Evolutionary conservation across 2,329 filamentous ascomycete genomes (phyloP).

Genomic region (Cordyceps farinosa): DNA sequence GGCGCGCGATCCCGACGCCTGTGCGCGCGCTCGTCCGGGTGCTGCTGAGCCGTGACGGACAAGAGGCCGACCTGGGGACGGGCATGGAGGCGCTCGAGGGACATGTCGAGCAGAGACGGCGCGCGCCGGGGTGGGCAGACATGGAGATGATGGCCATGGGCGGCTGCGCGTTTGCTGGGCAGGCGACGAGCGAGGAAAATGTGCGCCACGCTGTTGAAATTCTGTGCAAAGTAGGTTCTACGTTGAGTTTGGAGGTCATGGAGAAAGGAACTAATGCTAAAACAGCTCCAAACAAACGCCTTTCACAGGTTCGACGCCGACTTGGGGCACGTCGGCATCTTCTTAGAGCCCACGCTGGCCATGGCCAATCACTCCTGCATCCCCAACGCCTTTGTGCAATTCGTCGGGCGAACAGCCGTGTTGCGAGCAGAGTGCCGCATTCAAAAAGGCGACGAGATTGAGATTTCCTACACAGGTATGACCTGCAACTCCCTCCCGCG

Average conservation of each 20-base stretch:
- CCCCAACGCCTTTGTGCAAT: conserved; percentile 57
- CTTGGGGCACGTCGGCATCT: conserved; percentile 50
- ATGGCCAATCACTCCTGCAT: conserved; percentile 62
- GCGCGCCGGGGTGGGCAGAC: conserved; percentile 40
- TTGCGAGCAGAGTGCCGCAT: conserved; percentile 51
- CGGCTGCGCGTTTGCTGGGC: conserved; percentile 40
- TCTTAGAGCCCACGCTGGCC: conserved; percentile 52
- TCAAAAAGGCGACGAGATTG: conserved; percentile 51
- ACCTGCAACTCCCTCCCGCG: not conserved
- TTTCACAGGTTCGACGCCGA: conserved; percentile 56
- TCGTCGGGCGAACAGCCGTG: conserved; percentile 48
- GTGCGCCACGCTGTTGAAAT: conserved; percentile 42
- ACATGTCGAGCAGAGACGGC: conserved; percentile 41
- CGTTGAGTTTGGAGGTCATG: not conserved
- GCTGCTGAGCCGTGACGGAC: conserved; percentile 33
- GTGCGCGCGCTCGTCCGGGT: conserved; percentile 52
- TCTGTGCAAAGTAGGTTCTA: conserved; percentile 49
- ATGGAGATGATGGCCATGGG: conserved; percentile 47
- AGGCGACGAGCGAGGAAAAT: conserved; percentile 33
- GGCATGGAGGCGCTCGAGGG: conserved; percentile 43
- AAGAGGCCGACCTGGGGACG: conserved; percentile 29
- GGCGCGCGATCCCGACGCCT: conserved; percentile 46
- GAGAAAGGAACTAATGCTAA: not conserved
- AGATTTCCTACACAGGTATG: conserved; percentile 60
- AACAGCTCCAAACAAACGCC: conserved; percentile 58